These are phyloP conservation scores for Cordia subcordata DNA, from an alignment of 257 asterid genomes.

Conservation along the genomic window DNA sequence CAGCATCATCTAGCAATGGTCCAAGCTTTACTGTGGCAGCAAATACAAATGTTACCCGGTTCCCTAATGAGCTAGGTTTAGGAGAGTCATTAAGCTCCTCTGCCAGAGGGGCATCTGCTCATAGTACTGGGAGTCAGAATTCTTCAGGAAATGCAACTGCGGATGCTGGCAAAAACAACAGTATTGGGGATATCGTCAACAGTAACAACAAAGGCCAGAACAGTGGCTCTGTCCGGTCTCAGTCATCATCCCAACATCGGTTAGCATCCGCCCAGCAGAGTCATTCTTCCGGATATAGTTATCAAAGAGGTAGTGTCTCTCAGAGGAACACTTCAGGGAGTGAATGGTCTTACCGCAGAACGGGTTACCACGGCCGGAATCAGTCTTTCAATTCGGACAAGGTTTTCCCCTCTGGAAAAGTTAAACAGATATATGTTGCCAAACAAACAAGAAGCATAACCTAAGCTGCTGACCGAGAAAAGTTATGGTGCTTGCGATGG, in stretches of 20 bases:
- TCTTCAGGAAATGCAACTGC: constrained; percentile 31
- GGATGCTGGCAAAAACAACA: constrained; percentile 35
- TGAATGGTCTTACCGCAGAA: constrained; percentile 72
- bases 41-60: constrained; percentile 35
- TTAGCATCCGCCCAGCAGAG: constrained; percentile 38
- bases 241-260: constrained; percentile 40
- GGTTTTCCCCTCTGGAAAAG: too few relatives aligned
- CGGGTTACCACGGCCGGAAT: too few relatives aligned
- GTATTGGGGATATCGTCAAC: constrained; percentile 15
- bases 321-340: constrained; percentile 54
- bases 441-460: too few relatives aligned
- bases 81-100: constrained; percentile 43
- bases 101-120: constrained; percentile 34
- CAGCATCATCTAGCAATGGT: constrained; percentile 43
- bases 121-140: constrained; percentile 26
- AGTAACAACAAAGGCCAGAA: constrained; percentile 31
- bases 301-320: constrained; percentile 47
- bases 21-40: constrained; percentile 32
- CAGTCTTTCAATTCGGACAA: too few relatives aligned
- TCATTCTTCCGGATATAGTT: constrained; percentile 37
- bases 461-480: too few relatives aligned
- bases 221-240: constrained; percentile 34
- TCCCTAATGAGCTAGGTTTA: constrained; percentile 48
- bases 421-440: too few relatives aligned
- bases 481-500: too few relatives aligned